Conservation (phyloP, 768 basidiomycete genomes). For the Mycena metata region DNA sequence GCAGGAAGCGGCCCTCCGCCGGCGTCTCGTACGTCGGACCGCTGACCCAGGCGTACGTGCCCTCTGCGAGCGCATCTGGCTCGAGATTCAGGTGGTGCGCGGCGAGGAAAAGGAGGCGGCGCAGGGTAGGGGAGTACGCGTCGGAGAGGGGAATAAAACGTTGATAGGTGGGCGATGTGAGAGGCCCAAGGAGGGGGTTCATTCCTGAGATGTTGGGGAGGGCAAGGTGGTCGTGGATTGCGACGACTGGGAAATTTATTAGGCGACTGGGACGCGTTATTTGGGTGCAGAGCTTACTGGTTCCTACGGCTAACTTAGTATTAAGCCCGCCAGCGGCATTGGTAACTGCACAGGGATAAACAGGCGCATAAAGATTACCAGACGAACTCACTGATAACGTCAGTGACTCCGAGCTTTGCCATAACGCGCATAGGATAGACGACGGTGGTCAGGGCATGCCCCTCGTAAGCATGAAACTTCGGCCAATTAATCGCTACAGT, state of each 20-base stretch:
- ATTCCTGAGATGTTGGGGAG: constrained; percentile 81
- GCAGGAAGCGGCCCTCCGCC: constrained; percentile 85
- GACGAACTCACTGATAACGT: constrained; percentile 75
- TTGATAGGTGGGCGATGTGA: constrained; percentile 66
- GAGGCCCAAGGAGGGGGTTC: constrained; percentile 85
- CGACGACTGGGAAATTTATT: constrained; percentile 70
- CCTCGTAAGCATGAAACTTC: constrained; percentile 91
- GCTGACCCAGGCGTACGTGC: constrained; percentile 90
- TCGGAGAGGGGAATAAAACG: constrained; percentile 90
- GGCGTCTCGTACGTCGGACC: constrained; percentile 93
- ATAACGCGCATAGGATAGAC: constrained; percentile 86
- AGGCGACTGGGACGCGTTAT: constrained; percentile 19
- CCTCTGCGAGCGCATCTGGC: constrained; percentile 76
- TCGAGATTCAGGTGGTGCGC: constrained; percentile 71
- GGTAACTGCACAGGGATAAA: constrained; percentile 67
- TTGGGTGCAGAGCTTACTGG: constrained; percentile 63
- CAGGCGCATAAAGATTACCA: neutral
- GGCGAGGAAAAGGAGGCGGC: constrained; percentile 80
- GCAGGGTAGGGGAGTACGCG: constrained; percentile 81
- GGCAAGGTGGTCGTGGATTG: constrained; percentile 87
- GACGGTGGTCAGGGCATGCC: constrained; percentile 76
- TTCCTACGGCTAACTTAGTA: constrained; percentile 79
- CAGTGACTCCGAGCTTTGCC: constrained; percentile 80
- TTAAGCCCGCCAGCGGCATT: constrained; percentile 91
- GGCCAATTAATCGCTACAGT: neutral